Conservation (phyloP, 169 alveolate genomes). For the Eimeria sp. region DNA sequence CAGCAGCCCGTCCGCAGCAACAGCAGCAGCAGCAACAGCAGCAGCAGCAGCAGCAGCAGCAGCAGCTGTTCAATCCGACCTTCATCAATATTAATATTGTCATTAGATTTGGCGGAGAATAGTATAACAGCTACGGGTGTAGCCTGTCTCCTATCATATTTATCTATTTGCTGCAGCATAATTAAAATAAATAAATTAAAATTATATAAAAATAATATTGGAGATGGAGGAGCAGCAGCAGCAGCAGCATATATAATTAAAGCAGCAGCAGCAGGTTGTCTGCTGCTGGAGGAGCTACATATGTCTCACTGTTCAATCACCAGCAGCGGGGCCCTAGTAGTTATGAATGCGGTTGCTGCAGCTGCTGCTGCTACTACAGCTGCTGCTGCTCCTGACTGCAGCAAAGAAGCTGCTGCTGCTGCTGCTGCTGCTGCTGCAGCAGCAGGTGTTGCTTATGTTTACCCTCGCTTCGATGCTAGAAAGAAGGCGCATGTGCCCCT, state of each 20-base stretch:
- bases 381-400: not conserved
- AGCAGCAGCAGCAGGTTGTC: slow-evolving; percentile 41
- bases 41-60: slow-evolving; percentile 59
- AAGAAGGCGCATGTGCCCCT: slow-evolving; percentile 53
- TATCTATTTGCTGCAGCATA: not conserved
- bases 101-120: slow-evolving; percentile 54
- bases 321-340: slow-evolving; percentile 34
- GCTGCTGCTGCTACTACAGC: no score
- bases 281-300: slow-evolving; percentile 68
- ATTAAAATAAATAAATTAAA: slow-evolving; percentile 14
- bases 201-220: slow-evolving; percentile 38
- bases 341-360: slow-evolving; percentile 70
- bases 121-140: slow-evolving; percentile 21
- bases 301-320: slow-evolving; percentile 61
- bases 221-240: slow-evolving; percentile 62
- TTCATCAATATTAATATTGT: slow-evolving; percentile 5
- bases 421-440: slow-evolving; percentile 27
- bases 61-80: not conserved
- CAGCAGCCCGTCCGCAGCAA: not conserved
- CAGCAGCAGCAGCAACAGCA: slow-evolving; percentile 22
- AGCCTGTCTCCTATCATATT: slow-evolving; percentile 18
- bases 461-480: slow-evolving; percentile 26
- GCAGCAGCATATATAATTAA: slow-evolving; percentile 34
- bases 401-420: slow-evolving; percentile 13
- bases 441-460: slow-evolving; percentile 12